phyloP scores from a whole-genome alignment of 2,329 filamentous ascomycete genomes.

The Cytospora paraplurivora region DNA sequence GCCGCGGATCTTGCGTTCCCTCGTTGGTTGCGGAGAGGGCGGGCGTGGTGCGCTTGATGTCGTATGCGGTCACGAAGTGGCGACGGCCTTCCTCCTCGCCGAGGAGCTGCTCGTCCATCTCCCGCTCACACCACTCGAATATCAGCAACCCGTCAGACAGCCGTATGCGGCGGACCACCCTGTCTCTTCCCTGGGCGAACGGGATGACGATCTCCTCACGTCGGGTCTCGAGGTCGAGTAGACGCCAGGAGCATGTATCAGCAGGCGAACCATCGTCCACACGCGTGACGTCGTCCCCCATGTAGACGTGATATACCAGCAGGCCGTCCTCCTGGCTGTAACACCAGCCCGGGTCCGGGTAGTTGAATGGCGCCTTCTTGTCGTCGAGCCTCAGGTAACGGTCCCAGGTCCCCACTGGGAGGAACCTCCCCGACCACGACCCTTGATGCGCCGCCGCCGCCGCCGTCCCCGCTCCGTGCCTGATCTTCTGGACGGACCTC shows the following conservation, averaged over 20 bases:
- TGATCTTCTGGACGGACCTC: conserved; percentile 48
- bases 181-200: conserved; percentile 49
- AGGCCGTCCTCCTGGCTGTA: conserved; percentile 55
- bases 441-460: conserved; percentile 13
- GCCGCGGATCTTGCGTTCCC: neutral
- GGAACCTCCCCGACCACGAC: conserved; percentile 37
- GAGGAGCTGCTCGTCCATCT: conserved; percentile 52
- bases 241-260: conserved; percentile 39
- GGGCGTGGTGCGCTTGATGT: conserved; percentile 41
- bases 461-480: conserved; percentile 35
- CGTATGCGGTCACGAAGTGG: conserved; percentile 63
- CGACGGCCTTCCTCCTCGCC: conserved; percentile 53
- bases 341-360: conserved; percentile 55
- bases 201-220: conserved; percentile 51
- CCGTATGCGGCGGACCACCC: conserved; percentile 56
- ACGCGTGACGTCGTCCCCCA: conserved; percentile 20
- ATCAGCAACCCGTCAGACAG: conserved; percentile 57
- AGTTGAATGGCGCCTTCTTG: conserved; percentile 46
- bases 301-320: conserved; percentile 49
- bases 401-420: conserved; percentile 45
- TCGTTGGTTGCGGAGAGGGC: too few relatives aligned
- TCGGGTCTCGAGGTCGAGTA: conserved; percentile 54
- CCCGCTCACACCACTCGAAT: conserved; percentile 63
- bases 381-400: conserved; percentile 46
- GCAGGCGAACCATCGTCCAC: neutral